Evolutionary conservation across 257 asterid genomes (phyloP).

Genomic region (Jaltomata sinuosa): DNA sequence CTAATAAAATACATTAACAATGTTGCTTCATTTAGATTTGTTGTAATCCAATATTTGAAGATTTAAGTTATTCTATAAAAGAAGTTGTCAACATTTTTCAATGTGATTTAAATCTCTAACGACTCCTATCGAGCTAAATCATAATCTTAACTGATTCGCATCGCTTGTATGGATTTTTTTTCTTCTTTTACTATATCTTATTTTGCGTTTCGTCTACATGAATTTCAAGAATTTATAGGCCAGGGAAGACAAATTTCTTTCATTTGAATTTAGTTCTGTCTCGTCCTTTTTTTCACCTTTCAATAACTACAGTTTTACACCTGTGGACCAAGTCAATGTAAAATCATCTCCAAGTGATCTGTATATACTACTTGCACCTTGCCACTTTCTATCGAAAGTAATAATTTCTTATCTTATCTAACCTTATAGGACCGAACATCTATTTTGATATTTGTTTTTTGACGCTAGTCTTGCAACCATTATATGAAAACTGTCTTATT

Average conservation of each 20-base stretch:
- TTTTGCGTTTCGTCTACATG: neutral
- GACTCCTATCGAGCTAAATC: no score
- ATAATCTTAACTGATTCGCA: no score
- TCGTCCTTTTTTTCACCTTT: neutral
- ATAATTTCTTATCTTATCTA: no score
- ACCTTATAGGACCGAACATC: neutral
- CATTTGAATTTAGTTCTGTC: neutral
- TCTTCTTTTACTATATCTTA: neutral
- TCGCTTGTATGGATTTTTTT: no score
- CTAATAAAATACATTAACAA: no score
- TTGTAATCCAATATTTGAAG: no score
- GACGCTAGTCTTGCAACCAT: neutral
- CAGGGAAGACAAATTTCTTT: neutral
- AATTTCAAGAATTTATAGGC: neutral
- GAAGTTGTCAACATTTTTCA: no score
- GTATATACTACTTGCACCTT: neutral
- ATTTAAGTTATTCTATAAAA: no score
- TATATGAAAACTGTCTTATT: no score
- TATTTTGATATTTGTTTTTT: no score
- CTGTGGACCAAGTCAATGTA: neutral
- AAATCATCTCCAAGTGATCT: neutral
- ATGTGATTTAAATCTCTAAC: no score
- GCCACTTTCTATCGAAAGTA: neutral
- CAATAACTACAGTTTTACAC: neutral
- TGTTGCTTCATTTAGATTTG: no score